Evolutionary conservation across 164 flowering plant genomes (phyloP), one percentile per base, ranked within the genome.

Genomic region (Tetrastigma voinierianum): DNA sequence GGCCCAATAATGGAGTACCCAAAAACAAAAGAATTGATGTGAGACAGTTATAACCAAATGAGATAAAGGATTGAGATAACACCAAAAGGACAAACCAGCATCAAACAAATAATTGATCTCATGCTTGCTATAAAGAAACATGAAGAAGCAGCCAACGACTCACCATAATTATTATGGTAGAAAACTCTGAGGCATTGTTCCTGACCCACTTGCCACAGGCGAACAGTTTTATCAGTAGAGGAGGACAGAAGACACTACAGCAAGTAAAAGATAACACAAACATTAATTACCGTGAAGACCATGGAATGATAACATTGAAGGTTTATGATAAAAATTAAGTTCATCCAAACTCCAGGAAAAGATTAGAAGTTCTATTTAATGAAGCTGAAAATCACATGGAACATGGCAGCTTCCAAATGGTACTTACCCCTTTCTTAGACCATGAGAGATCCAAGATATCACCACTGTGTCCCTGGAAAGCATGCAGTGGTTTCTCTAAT

Each of bases 191-290:
- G 77, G 75, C 88, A 82, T 59, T 73, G 49, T 32, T 81, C 72
- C 24, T 58, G 51, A 57, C 89, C 88, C n/a, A 90, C 76, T 76
- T 73, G 76, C 90, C 93, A 88, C 46, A 85, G 57, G 24, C 87
- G 96, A 65, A 84, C 96, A 24, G 97, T 91, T 71, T 83, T 85
- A 70, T 95, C 98, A 66, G 74, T 77, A 2, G 97, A 95, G 23
- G 93, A 84, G 61, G 98, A 86, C 40, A 85, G 74, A 59, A 87
- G 73, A 66, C 70, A 71, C 90, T 87, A 81, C 78, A 77, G 19
- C 47, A 52, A 63, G 62, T 6, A 52, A 6, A 51, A 44, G 23
- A 48, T 45, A 17, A 55, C 59, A 57, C 65, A 14, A 18, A 59
- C 51, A 66, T 70, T 51, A 60, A 19, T 51, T 16, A 51, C 62